These are phyloP conservation scores for Areca catechu DNA, from an alignment of 176 grass and related monocot genomes.

Conservation along the genomic window DNA sequence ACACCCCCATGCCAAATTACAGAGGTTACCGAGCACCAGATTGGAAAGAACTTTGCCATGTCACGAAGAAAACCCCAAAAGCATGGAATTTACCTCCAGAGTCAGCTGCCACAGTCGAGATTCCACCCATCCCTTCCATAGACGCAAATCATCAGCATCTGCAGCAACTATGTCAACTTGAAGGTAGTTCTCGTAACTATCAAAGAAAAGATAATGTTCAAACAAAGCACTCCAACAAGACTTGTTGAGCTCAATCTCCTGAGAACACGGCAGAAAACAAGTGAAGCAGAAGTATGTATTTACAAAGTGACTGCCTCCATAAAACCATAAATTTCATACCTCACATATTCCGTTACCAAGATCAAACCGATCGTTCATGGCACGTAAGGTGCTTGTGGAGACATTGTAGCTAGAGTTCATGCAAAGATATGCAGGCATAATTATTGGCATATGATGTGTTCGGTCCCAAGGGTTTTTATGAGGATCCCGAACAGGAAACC, in stretches of 20 bases:
- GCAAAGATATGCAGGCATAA: conserved; percentile 91
- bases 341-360: conserved; percentile 76
- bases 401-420: conserved; percentile 99
- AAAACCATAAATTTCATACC: conserved; percentile 30
- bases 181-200: conserved; percentile 92
- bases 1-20: too few species aligned
- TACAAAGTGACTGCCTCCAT: background rate
- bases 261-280: background rate
- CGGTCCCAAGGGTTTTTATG: conserved; percentile 80
- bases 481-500: conserved; percentile 58
- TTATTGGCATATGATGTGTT: conserved; percentile 91
- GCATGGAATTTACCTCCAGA: conserved; percentile 49
- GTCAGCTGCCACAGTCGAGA: conserved; percentile 87
- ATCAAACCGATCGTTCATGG: conserved; percentile 85
- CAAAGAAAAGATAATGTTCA: conserved; percentile 76
- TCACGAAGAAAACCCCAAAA: background rate
- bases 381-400: conserved; percentile 77
- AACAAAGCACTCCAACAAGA: conserved; percentile 68
- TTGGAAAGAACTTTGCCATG: background rate
- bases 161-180: conserved; percentile 79
- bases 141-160: conserved; percentile 72
- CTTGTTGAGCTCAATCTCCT: conserved; percentile 90
- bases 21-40: too few species aligned
- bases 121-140: conserved; percentile 99
- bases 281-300: conserved; percentile 5